A percentile compares a stretch with the other conserved stretches of the same genome.
These are phyloP conservation scores for Mycena leptocephala DNA, from an alignment of 768 basidiomycete species.

Conservation along the genomic window DNA sequence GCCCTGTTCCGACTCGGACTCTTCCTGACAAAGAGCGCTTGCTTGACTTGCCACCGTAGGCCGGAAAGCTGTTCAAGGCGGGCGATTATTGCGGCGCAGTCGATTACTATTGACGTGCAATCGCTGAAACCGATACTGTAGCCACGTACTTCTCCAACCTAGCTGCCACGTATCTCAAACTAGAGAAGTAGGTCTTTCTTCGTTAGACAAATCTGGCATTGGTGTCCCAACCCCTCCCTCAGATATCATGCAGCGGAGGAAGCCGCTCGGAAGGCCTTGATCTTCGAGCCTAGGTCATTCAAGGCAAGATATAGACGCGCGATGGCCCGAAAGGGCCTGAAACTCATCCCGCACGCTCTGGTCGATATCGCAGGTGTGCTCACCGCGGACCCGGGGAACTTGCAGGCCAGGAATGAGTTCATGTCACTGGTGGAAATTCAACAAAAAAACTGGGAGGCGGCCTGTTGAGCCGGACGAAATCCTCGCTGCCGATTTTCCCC, in stretches of 20 bases:
- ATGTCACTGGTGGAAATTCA: not conserved
- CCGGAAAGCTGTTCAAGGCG: not conserved
- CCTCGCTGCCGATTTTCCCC: too few relatives aligned
- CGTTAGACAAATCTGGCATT: not conserved
- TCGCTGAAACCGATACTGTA: not conserved
- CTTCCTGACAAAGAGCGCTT: too few relatives aligned
- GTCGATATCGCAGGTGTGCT: conserved; percentile 5
- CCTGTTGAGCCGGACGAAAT: too few relatives aligned
- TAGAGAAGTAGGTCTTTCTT: not conserved
- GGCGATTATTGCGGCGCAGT: not conserved
- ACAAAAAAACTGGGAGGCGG: conserved; percentile 2
- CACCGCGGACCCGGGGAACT: conserved; percentile 5
- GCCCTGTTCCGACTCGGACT: not conserved
- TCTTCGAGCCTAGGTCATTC: not conserved
- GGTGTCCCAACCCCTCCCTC: not conserved
- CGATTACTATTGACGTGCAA: not conserved
- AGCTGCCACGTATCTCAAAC: conserved; percentile 2
- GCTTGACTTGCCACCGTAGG: not conserved
- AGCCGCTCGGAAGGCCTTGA: not conserved
- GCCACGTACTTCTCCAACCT: not conserved
- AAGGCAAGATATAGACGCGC: conserved; percentile 13
- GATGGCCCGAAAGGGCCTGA: conserved; percentile 17
- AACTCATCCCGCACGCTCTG: not conserved
- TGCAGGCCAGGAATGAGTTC: not conserved
- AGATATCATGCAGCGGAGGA: conserved; percentile 12